These are phyloP conservation scores for Canariomyces notabilis DNA, from an alignment of 2,329 filamentous ascomycete species.

Conservation along the genomic window DNA sequence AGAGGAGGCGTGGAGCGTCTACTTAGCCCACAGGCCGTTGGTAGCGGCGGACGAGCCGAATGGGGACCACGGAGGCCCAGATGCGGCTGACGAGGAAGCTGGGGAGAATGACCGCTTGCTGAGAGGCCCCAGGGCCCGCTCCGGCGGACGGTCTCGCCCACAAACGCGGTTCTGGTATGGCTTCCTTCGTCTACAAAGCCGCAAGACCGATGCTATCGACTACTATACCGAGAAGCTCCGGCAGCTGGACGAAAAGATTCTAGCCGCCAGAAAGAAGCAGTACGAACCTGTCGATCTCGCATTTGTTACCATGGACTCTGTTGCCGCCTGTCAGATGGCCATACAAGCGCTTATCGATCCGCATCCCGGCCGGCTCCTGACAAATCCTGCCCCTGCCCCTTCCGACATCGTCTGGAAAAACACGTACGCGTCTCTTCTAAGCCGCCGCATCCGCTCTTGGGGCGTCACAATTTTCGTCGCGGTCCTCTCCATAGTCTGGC, in stretches of 20 bases:
- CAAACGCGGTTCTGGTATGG: constrained; percentile 74
- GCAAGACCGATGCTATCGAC: constrained; percentile 82
- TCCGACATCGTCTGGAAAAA: constrained; percentile 94
- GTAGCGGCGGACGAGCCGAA: too few species aligned
- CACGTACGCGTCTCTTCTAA: constrained; percentile 72
- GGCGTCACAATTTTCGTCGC: constrained; percentile 76
- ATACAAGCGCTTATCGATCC: constrained; percentile 93
- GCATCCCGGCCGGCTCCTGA: constrained; percentile 76
- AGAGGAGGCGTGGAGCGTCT: constrained; percentile 77
- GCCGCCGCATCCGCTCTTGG: constrained; percentile 76
- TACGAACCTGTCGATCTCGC: constrained; percentile 78
- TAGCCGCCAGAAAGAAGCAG: constrained; percentile 63
- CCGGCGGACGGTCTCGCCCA: constrained; percentile 53
- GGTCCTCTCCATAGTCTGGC: constrained; percentile 82
- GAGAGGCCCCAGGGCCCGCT: constrained; percentile 35
- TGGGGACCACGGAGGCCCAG: constrained; percentile 37
- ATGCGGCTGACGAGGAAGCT: constrained; percentile 38
- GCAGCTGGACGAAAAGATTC: constrained; percentile 70
- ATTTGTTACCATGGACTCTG: constrained; percentile 96
- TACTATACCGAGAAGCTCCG: constrained; percentile 87
- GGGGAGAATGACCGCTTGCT: constrained; percentile 59
- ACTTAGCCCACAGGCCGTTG: constrained; percentile 53
- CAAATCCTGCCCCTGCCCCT: constrained; percentile 80
- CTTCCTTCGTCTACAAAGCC: constrained; percentile 64
- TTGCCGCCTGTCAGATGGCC: constrained; percentile 89